A percentile compares a stretch with the other conserved stretches of the same genome.
Evolutionary conservation across 176 grass and related monocot genomes (phyloP).

Genomic region (Hordeum vulgare): MorexV3_pseudomolecules_assembly NC_058524.1:624603672-624604171

Average conservation of each 20-base stretch:
- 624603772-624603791: background rate
- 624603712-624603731: background rate
- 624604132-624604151: background rate
- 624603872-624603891: conserved; percentile 27
- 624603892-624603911: conserved; percentile 25
- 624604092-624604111: background rate
- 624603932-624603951: background rate
- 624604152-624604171: background rate
- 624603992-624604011: background rate
- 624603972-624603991: background rate
- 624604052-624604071: background rate
- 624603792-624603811: background rate
- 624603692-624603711: background rate
- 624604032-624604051: background rate
- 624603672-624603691: conserved; percentile 7
- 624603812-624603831: conserved; percentile 17
- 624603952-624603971: background rate
- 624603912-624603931: conserved; percentile 14
- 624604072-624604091: background rate
- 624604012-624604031: background rate
- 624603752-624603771: conserved; percentile 9
- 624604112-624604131: background rate
- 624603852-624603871: conserved; percentile 16
- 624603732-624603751: background rate
- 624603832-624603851: conserved; percentile 4